These are phyloP conservation scores for Erodium maritimum DNA, from an alignment of 345 rosid species.

Conservation along the genomic window DNA sequence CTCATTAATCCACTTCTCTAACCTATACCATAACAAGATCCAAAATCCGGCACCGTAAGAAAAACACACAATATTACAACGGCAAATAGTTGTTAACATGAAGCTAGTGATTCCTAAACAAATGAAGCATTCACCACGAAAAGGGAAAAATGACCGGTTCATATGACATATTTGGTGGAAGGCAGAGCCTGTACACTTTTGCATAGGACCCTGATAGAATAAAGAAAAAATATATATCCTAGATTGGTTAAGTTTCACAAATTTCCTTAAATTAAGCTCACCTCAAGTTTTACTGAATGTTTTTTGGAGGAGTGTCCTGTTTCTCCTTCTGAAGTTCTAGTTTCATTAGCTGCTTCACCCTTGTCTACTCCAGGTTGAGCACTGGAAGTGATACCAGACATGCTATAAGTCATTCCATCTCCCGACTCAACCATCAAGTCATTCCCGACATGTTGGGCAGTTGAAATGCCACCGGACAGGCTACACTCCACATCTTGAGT, in stretches of 20 bases:
- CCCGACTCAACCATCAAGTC: conserved; percentile 28
- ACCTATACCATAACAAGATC: too few species aligned
- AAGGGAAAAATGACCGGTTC: neutral
- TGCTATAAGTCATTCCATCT: conserved; percentile 21
- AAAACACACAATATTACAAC: too few species aligned
- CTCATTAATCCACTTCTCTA: too few species aligned
- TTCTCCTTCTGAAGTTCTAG: conserved; percentile 11
- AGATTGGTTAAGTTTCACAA: neutral
- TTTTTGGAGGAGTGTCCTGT: conserved; percentile 20
- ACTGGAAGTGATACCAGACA: conserved; percentile 20
- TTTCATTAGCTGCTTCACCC: conserved; percentile 9
- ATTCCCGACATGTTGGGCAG: conserved; percentile 10
- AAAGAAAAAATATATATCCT: too few species aligned
- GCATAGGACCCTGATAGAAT: too few species aligned
- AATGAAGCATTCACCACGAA: neutral
- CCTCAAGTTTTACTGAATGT: conserved; percentile 57
- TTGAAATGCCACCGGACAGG: neutral
- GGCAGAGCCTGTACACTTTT: neutral
- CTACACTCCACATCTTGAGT: neutral
- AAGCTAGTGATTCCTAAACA: neutral
- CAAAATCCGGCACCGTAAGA: too few species aligned
- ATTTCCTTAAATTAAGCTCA: conserved; percentile 8
- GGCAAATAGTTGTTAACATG: neutral
- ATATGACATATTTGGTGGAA: neutral
- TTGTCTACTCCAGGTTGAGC: conserved; percentile 12